phyloP scores from a whole-genome alignment of 768 basidiomycete genomes.

The Vararia minispora region DNA sequence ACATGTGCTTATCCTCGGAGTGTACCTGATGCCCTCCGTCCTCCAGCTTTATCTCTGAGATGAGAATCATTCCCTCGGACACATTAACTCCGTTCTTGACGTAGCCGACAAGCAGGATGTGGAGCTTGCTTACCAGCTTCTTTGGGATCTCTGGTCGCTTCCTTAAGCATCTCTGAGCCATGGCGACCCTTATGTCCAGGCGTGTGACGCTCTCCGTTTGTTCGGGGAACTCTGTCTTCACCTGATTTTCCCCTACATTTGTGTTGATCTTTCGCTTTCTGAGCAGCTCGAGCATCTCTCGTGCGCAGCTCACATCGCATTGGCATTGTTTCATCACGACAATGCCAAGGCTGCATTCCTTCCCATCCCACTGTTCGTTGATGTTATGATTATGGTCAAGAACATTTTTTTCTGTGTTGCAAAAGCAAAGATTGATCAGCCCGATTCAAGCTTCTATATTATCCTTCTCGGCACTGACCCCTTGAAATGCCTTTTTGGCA shows the following conservation, averaged over 20 bases:
- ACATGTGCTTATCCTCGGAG: neutral
- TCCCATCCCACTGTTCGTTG: too few relatives aligned
- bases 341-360: too few relatives aligned
- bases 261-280: neutral
- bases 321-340: too few relatives aligned
- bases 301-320: neutral
- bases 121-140: neutral
- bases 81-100: neutral
- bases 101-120: neutral
- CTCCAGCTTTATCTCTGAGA: neutral
- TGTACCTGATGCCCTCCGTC: neutral
- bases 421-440: too few relatives aligned
- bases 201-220: neutral
- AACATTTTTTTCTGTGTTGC: too few relatives aligned
- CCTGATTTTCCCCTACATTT: neutral
- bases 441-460: too few relatives aligned
- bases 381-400: too few relatives aligned
- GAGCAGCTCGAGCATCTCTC: constrained; percentile 1
- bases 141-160: neutral
- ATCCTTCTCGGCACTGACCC: too few relatives aligned
- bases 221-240: neutral
- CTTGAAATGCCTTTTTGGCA: too few relatives aligned
- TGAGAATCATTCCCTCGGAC: neutral
- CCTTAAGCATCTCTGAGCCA: too few relatives aligned
- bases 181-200: too few relatives aligned